Evolutionary conservation across 441 rosid genomes (phyloP).

Genomic region (Brassica balearica): DNA sequence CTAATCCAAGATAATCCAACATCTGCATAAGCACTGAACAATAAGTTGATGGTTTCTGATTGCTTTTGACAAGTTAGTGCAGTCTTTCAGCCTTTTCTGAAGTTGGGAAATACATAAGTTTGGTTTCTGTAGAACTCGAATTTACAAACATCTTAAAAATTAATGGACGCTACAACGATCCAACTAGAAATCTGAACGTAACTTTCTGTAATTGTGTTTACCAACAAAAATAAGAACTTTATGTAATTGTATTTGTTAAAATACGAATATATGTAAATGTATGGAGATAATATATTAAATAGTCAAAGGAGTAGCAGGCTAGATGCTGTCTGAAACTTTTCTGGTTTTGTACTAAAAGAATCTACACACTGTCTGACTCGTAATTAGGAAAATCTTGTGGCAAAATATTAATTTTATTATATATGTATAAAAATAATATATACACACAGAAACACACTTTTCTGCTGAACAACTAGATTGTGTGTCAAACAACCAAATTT

Average conservation of each 20-base stretch:
- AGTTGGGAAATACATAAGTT: neutral
- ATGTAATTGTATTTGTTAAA: neutral
- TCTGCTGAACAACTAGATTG: slow-evolving; percentile 36
- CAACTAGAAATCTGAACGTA: neutral
- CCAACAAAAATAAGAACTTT: neutral
- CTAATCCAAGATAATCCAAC: neutral
- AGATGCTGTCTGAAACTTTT: slow-evolving; percentile 20
- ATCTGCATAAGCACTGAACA: neutral
- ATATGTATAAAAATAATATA: neutral
- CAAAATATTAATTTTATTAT: neutral
- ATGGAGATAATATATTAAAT: slow-evolving; percentile 5
- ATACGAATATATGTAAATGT: neutral
- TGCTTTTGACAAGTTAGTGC: neutral
- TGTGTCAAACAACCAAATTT: slow-evolving; percentile 39
- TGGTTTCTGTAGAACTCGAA: neutral
- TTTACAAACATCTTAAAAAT: neutral
- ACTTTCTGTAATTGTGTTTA: neutral
- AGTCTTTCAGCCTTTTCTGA: neutral
- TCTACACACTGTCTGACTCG: slow-evolving; percentile 16
- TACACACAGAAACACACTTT: slow-evolving; percentile 14
- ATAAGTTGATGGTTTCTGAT: neutral
- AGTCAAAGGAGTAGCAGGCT: neutral
- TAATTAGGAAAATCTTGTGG: slow-evolving; percentile 22
- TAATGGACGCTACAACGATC: neutral
- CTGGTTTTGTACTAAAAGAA: slow-evolving; percentile 12